Percentiles rank a stretch among this genome's conserved stretches.
Conservation (phyloP, 179 eudicot species). For the Nepenthes alata region DNA sequence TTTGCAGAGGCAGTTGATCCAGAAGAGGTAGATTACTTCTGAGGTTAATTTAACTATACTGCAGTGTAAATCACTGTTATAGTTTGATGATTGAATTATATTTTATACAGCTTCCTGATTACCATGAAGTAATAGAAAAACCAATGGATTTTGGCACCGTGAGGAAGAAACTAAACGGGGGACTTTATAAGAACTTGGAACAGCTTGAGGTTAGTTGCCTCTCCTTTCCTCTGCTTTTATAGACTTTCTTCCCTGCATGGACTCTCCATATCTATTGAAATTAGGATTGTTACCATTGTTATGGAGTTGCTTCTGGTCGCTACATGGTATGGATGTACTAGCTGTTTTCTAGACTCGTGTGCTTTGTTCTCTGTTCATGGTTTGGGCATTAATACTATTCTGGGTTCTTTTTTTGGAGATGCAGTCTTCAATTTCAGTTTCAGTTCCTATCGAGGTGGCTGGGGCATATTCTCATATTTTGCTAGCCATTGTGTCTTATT, state of each 20-base stretch:
- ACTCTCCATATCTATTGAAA: no score
- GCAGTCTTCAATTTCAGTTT: no score
- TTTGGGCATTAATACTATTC: no score
- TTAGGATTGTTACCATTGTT: no score
- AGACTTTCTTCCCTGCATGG: no score
- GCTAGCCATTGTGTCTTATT: not conserved
- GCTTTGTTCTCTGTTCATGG: no score
- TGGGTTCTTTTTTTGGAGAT: no score
- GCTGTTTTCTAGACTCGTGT: no score
- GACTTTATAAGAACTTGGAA: slow-evolving; percentile 47
- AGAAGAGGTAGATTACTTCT: slow-evolving; percentile 42
- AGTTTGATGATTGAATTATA: not conserved
- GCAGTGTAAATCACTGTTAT: not conserved
- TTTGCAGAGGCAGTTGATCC: slow-evolving; percentile 91
- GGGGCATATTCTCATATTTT: not conserved
- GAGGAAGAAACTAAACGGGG: slow-evolving; percentile 55
- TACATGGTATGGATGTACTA: no score
- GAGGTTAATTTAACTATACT: not conserved
- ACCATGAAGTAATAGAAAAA: slow-evolving; percentile 60
- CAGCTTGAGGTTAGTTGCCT: slow-evolving; percentile 61
- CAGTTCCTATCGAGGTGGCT: not conserved
- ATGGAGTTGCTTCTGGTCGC: no score
- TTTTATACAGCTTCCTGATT: slow-evolving; percentile 72
- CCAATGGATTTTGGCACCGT: slow-evolving; percentile 97
- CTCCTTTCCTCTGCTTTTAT: no score